Percentiles rank a stretch among this genome's conserved stretches.
Conservation (phyloP, 1,284 basidiomycete species). For the Austropuccinia psidii region DNA sequence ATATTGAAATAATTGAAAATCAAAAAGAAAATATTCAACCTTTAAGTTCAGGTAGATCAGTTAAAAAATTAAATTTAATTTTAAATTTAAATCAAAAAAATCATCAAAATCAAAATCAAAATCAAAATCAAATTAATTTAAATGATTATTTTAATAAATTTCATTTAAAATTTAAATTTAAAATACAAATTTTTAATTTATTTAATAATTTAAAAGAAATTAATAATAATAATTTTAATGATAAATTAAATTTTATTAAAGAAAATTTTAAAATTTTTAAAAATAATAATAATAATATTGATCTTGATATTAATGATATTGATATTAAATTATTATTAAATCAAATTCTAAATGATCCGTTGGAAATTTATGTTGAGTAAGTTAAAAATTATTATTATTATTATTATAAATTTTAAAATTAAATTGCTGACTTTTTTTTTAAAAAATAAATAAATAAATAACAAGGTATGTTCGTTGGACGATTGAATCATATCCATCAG, state of each 20-base stretch:
- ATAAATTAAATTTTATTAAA: not conserved
- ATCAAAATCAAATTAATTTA: not conserved
- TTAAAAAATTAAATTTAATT: slow-evolving; percentile 51
- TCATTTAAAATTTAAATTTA: not conserved
- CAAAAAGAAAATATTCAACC: slow-evolving; percentile 60
- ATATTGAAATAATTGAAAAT: slow-evolving; percentile 50
- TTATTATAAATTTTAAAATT: slow-evolving; percentile 16
- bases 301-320: slow-evolving; percentile 47
- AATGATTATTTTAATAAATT: not conserved
- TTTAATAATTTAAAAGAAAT: not conserved
- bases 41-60: slow-evolving; percentile 54
- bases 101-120: not conserved
- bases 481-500: slow-evolving; percentile 57
- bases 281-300: no score
- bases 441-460: slow-evolving; percentile 37
- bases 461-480: slow-evolving; percentile 62
- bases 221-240: not conserved
- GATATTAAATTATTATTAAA: not conserved
- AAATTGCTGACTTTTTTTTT: slow-evolving; percentile 42
- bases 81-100: slow-evolving; percentile 42
- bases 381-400: slow-evolving; percentile 35
- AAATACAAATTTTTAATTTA: not conserved
- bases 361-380: slow-evolving; percentile 51
- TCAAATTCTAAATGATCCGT: slow-evolving; percentile 47
- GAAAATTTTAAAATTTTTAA: not conserved